Conservation (phyloP, 2,329 filamentous ascomycete genomes). For the Colletotrichum sp. region DNA sequence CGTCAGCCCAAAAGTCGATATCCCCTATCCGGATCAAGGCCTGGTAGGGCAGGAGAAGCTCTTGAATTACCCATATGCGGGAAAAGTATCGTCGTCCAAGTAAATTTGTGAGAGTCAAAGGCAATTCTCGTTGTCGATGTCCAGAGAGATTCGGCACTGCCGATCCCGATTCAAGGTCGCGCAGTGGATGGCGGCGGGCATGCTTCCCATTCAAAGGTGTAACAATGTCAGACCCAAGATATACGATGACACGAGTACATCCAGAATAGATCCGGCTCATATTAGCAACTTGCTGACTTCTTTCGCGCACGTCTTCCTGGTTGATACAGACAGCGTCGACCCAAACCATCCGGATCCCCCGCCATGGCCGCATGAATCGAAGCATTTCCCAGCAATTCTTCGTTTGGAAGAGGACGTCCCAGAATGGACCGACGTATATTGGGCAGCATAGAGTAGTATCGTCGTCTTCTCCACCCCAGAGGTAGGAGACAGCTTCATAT, state of each 20-base stretch:
- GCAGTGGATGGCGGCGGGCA: neutral
- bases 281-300: constrained; percentile 24
- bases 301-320: constrained; percentile 22
- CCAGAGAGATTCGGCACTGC: neutral
- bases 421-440: constrained; percentile 24
- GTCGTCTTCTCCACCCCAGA: neutral
- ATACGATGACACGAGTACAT: constrained; percentile 22
- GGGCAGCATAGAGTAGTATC: neutral
- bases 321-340: constrained; percentile 31
- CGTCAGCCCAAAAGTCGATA: neutral
- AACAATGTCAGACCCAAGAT: constrained; percentile 20
- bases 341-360: constrained; percentile 23
- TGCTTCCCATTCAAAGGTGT: neutral
- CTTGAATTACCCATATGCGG: neutral
- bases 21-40: neutral
- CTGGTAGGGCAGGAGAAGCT: neutral
- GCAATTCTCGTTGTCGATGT: neutral
- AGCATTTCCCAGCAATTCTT: constrained; percentile 32
- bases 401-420: constrained; percentile 31
- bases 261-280: constrained; percentile 27
- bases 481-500: neutral
- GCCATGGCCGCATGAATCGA: constrained; percentile 2
- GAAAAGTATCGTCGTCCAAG: constrained; percentile 15
- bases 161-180: neutral
- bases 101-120: neutral